Evolutionary conservation across 306 rosid genomes (phyloP), one percentile per base, ranked within the genome.

Genomic region (Cicer bijugum): DNA sequence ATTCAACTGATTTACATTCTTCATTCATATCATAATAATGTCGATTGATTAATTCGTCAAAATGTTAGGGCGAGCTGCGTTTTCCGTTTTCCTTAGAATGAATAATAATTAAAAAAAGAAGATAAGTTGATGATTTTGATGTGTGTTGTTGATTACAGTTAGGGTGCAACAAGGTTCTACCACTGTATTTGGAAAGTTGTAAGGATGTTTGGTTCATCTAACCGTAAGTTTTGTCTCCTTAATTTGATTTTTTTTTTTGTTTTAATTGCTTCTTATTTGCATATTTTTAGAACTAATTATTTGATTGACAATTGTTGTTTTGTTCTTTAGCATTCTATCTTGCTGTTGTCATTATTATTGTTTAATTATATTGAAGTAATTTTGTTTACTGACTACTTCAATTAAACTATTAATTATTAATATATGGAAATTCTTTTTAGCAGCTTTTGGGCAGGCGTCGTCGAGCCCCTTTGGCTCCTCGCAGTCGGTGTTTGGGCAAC

Each of bases 381-480:
- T 72, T 69, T 83, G 23, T 64, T 59, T 74, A 3, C 19, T 45
- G 58, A 10, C 51, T 72, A 6, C 14, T 20, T 61, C 33, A 6
- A 15, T 23, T 4, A 16, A 61, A 51, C 7, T 28, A 45, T 65
- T 59, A n/a, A 59, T 35, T 75, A 59, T 35, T 75, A 20, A 72
- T 67, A 4, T 10, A 39, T 81, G 59, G 45, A 40, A 46, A 19
- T 75, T 66, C 8, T 71, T 81, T 70, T 70, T 12, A 7, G 51
- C 97, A 95, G 99, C 97, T 84, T 91, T 91, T 73, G 97, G 97
- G 83, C 93, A 90, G 85, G 81, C 96, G 3, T 90, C 97, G 4
- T 62, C 82, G 42, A 95, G 90, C 84, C 97, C 97, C 0, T 90
- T 92, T 79, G 96, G 86, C 64, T 87, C 94, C n/a, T 11, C 63